Evolutionary conservation across 306 rosid species (phyloP).

Genomic region (Clitoria ternatea): DNA sequence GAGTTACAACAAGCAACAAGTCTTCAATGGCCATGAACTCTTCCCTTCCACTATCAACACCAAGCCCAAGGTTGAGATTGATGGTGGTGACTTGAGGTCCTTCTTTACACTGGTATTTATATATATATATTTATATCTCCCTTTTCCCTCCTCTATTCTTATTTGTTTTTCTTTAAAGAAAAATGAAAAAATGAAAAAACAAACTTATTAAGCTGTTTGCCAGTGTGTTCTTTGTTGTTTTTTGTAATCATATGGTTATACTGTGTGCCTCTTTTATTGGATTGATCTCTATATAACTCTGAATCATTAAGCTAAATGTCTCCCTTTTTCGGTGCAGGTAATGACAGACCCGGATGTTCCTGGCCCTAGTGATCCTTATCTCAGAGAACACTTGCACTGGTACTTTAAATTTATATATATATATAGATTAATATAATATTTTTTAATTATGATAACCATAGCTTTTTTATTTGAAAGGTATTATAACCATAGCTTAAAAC

Average conservation of each 20-base stretch:
- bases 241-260: not conserved
- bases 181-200: not conserved
- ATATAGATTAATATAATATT: not conserved
- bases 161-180: not conserved
- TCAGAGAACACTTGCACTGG: conserved; percentile 93
- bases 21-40: conserved; percentile 83
- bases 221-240: not conserved
- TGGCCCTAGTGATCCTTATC: conserved; percentile 96
- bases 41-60: conserved; percentile 65
- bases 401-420: too few species aligned
- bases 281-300: not conserved
- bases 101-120: conserved; percentile 78
- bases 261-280: not conserved
- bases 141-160: not conserved
- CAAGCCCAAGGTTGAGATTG: conserved; percentile 84
- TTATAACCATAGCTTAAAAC: too few species aligned
- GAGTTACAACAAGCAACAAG: conserved; percentile 57
- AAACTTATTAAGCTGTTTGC: conserved; percentile 2
- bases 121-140: too few species aligned
- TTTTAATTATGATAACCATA: not conserved
- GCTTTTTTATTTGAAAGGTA: too few species aligned
- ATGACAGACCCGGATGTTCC: conserved; percentile 98
- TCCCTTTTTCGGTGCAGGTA: conserved; percentile 38
- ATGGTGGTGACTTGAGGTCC: conserved; percentile 81
- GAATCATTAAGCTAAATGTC: conserved; percentile 14